phyloP scores from a whole-genome alignment of 345 rosid genomes.

The Lenwebbia sp. region DNA sequence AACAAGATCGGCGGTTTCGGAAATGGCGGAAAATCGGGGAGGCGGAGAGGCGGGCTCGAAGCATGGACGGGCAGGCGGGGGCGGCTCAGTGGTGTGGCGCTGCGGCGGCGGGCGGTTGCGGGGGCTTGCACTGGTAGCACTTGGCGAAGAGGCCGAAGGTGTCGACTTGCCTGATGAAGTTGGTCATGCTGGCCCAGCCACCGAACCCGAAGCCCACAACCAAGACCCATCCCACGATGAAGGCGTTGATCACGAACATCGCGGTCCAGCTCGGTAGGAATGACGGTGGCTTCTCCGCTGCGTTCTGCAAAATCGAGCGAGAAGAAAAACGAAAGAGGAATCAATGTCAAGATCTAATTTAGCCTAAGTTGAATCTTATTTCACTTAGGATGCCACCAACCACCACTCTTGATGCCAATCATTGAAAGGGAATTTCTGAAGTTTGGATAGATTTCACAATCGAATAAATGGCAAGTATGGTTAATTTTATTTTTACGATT shows the following conservation, averaged over 20 bases:
- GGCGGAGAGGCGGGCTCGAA: neutral
- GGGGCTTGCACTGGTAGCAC: slow-evolving; percentile 94
- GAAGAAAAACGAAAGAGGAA: neutral
- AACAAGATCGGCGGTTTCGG: slow-evolving; percentile 2
- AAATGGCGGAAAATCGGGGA: neutral
- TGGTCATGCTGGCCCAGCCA: slow-evolving; percentile 98
- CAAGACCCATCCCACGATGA: slow-evolving; percentile 73
- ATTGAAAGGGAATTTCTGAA: neutral
- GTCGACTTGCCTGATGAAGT: slow-evolving; percentile 78
- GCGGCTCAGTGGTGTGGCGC: slow-evolving; percentile 4
- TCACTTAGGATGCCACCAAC: neutral
- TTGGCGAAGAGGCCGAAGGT: slow-evolving; percentile 93
- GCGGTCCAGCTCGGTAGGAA: slow-evolving; percentile 90
- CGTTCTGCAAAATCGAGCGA: slow-evolving; percentile 38
- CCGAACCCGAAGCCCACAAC: slow-evolving; percentile 96
- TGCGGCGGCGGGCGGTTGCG: slow-evolving; percentile 22
- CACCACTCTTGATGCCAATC: neutral
- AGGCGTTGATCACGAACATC: slow-evolving; percentile 63
- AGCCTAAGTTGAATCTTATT: neutral
- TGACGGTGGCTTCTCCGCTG: slow-evolving; percentile 90
- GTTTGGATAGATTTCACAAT: neutral
- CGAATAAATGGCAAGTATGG: neutral
- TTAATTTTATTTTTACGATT: neutral
- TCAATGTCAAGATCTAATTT: neutral
- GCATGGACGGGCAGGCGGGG: slow-evolving; percentile 9